Conservation (phyloP, 2,329 filamentous ascomycete species). For the Raffaelea ambrosiae region DNA sequence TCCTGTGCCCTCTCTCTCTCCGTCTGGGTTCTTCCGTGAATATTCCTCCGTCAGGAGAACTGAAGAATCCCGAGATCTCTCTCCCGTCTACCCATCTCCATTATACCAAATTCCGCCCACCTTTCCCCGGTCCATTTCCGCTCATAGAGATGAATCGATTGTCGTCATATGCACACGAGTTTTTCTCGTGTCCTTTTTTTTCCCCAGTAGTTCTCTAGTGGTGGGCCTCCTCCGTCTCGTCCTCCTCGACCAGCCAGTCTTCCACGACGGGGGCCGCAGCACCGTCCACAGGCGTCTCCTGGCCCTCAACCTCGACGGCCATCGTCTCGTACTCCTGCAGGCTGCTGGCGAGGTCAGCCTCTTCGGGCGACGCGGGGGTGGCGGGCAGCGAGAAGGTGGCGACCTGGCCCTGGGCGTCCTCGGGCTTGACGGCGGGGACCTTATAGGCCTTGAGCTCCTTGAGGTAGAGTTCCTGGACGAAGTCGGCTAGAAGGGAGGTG, state of each 20-base stretch:
- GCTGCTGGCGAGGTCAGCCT: constrained; percentile 83
- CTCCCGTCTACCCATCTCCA: too few relatives aligned
- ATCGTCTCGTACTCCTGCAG: constrained; percentile 92
- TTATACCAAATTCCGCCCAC: too few relatives aligned
- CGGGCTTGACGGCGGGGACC: constrained; percentile 70
- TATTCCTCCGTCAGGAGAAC: too few relatives aligned
- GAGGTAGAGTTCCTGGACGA: constrained; percentile 96
- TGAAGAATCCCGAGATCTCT: too few relatives aligned
- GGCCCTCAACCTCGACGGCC: constrained; percentile 89
- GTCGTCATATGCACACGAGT: too few relatives aligned
- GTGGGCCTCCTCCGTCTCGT: constrained; percentile 42
- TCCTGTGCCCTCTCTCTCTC: too few relatives aligned
- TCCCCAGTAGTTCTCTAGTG: constrained; percentile 22
- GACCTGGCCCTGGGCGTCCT: constrained; percentile 83
- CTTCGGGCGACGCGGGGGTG: constrained; percentile 81
- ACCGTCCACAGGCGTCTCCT: constrained; percentile 53
- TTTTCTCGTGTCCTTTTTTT: too few relatives aligned
- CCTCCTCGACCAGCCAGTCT: constrained; percentile 80
- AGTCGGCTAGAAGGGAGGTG: constrained; percentile 58
- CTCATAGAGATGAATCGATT: too few relatives aligned
- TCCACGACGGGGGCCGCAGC: constrained; percentile 49
- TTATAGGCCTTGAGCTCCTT: constrained; percentile 96
- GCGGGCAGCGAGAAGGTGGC: constrained; percentile 77
- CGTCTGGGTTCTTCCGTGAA: too few relatives aligned
- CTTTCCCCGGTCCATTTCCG: too few relatives aligned